Evolutionary conservation across 176 grass and related monocot genomes (phyloP), one percentile per base, ranked within the genome.

Genomic region (Bromus sterilis): DNA sequence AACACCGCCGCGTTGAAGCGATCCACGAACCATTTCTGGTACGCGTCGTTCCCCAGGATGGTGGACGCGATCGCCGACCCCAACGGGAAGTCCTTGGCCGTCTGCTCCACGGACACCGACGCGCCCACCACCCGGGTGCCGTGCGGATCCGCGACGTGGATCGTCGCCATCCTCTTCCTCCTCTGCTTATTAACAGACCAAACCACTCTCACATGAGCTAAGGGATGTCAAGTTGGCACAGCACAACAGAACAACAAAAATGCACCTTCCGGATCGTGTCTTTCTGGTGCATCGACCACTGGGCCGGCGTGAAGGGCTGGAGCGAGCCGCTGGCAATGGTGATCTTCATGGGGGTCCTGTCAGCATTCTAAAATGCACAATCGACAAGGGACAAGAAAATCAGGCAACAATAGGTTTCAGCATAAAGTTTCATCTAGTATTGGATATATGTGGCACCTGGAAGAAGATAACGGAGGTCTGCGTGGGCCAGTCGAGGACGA

Each of bases 1-100:
- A 99, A 99, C 62, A 99, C 96, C 58, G 96, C 96, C 3, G 87
- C 86, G 87, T 99, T 99, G 79, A 99, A 99, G 3, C 96, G 76
- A 41, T 99, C 91, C 6, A 80, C 55, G 87, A 99, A 99, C 93
- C 93, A 99, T 32, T 86, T 78, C 96, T 95, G 96, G 33, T 95
- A 99, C 18, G 89, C 81, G 39, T 88, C 60, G 86, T 93, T 95
- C 20, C 89, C 89, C 56, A 99, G 74, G 76, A 99, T 95, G 66
- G 93, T 95, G 60, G 87, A 80, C 8, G 96, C 93, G 73, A 99
- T 99, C 58, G 96, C 93, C 34, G 96, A 91, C 1, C 96, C 96
- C 31, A 99, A 82, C 57, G 93, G 93, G 80, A 99, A 99, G 14
- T 99, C 96, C 69, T 88, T 99, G 48, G 86, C 24, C 2, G 75